Conservation (phyloP, 2,329 filamentous ascomycete species). For the Pseudogymnoascus verrucosus region DNA sequence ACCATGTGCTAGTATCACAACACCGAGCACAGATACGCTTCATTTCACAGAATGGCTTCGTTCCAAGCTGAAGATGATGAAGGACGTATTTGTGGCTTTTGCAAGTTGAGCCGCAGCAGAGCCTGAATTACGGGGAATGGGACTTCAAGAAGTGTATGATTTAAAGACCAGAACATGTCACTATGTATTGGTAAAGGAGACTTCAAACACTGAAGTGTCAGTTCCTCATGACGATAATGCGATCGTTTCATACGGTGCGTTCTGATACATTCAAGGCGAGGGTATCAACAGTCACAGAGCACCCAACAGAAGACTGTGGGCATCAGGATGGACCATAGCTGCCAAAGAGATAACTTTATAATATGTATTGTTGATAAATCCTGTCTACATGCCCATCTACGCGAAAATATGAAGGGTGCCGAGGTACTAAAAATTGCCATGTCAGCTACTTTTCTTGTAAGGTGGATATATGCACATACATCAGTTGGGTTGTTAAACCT, state of each 20-base stretch:
- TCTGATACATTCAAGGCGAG: neutral
- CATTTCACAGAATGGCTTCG: neutral
- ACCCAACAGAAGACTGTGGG: no score
- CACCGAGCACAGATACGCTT: neutral
- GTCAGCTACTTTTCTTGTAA: constrained; percentile 8
- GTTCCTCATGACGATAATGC: neutral
- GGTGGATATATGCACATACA: constrained; percentile 39
- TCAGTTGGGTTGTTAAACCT: constrained; percentile 72
- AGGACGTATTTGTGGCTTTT: neutral
- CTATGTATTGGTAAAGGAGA: neutral
- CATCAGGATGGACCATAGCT: neutral
- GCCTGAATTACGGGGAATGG: neutral
- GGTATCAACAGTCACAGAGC: neutral
- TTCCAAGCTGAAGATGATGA: neutral
- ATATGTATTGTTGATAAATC: constrained; percentile 7
- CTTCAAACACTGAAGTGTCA: neutral
- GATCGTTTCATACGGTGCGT: neutral
- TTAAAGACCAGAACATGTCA: neutral
- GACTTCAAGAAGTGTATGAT: constrained; percentile 1
- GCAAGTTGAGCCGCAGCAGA: neutral
- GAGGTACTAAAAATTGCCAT: constrained; percentile 32
- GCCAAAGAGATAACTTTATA: neutral
- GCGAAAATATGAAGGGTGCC: constrained; percentile 45
- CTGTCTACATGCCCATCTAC: constrained; percentile 26
- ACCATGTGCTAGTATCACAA: neutral